Evolutionary conservation across 192 early-diverging fungal genomes (phyloP), one percentile per base, ranked within the genome.

Genomic region (Spinellus fusiger): DNA sequence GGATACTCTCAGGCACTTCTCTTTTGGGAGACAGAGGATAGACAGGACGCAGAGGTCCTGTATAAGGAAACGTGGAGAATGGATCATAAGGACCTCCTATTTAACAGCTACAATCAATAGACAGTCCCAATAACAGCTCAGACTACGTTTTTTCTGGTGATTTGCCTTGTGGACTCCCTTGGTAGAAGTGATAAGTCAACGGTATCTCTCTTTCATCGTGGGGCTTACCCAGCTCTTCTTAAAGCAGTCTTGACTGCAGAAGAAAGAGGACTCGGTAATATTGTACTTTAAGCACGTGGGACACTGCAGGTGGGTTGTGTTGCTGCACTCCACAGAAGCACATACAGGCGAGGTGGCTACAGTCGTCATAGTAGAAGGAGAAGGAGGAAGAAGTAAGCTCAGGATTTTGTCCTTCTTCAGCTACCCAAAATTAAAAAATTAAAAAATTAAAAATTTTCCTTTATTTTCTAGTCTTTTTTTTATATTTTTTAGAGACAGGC

Each of bases 231-330:
- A 91, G 72, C 68, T 82, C 18, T 63, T 44, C 59, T 80, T 83
- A 73, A 92, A 92, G 57, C 89, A 90, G 25, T 69, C 70, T 67
- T 89, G 90, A 27, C 85, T 81, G 67, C 90, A 92, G 58, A 89
- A 92, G 71, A 74, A 85, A 18, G 86, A 84, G 27, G 68, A 28
- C 34, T 60, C 77, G 2, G 64, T 59, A 15, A 89, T 73, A 27
- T 61, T 71, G 12, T 80, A 73, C 66, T 90, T 89, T 22, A 85
- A 54, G 58, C 90, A 92, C 6, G 80, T 89, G 18, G 90, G 90
- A 65, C 90, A 92, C 49, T 89, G 87, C 34, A 89, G 70, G 20
- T 75, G 68, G 0, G 90, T 87, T 8, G 77, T 69, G 64, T 89
- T 86, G 49, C 56, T 75, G 71, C 89, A 91, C 33, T 80, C 81